phyloP scores from a whole-genome alignment of 495 filamentous ascomycete genomes.

The Neurospora sp. region DNA sequence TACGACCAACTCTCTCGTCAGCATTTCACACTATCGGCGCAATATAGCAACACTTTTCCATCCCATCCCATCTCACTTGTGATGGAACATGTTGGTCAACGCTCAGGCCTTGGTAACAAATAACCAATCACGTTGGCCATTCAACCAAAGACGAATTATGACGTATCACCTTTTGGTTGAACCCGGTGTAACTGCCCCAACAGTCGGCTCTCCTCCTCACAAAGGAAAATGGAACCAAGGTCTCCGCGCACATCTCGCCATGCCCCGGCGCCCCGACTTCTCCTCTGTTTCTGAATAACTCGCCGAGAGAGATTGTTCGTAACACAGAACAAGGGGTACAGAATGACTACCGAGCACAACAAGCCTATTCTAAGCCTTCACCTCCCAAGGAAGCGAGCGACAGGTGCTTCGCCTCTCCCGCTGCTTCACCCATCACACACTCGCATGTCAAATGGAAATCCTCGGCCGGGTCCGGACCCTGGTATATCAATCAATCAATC shows the following conservation, averaged over 20 bases:
- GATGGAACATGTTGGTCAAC: neutral
- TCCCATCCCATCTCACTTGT: neutral
- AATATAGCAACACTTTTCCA: neutral
- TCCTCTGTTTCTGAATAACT: neutral
- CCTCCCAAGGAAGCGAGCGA: neutral
- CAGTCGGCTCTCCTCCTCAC: neutral
- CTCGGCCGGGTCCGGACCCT: neutral
- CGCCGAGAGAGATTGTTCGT: neutral
- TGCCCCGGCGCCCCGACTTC: neutral
- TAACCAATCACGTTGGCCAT: neutral
- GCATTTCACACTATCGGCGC: neutral
- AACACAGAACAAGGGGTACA: neutral
- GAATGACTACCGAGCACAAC: neutral
- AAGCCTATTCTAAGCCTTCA: neutral
- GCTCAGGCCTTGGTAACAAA: neutral
- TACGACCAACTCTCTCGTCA: neutral
- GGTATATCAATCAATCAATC: neutral
- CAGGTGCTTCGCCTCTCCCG: neutral
- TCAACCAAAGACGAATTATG: neutral
- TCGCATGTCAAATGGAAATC: neutral
- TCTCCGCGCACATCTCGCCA: neutral
- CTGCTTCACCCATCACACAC: neutral
- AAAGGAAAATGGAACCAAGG: neutral
- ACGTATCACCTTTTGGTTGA: neutral
- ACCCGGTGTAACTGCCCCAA: neutral